These are phyloP conservation scores for Talaromyces sp. DNA, from an alignment of 2,329 filamentous ascomycete genomes.

Conservation along the genomic window DNA sequence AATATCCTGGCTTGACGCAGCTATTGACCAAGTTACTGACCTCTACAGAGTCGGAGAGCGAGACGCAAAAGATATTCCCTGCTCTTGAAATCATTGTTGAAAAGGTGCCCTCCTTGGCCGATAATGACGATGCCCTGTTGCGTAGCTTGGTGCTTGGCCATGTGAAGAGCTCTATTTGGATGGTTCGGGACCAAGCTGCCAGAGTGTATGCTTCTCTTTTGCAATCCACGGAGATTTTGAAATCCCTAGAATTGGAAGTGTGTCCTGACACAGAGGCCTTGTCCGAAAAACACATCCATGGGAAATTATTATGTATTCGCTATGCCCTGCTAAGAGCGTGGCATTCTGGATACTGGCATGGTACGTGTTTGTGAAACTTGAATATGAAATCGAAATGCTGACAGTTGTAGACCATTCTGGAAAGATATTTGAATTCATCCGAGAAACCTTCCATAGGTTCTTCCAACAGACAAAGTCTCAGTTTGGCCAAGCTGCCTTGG, in stretches of 20 bases:
- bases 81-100: constrained; percentile 43
- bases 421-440: constrained; percentile 20
- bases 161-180: constrained; percentile 40
- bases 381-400: constrained; percentile 9
- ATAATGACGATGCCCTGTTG: constrained; percentile 28
- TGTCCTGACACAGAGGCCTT: constrained; percentile 12
- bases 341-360: constrained; percentile 29
- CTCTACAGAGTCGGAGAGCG: constrained; percentile 23
- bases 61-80: constrained; percentile 41
- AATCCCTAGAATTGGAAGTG: constrained; percentile 23
- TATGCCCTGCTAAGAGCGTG: constrained; percentile 34
- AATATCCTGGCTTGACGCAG: constrained; percentile 34
- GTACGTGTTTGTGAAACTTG: constrained; percentile 19
- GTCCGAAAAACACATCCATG: constrained; percentile 36
- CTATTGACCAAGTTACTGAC: constrained; percentile 32
- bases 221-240: constrained; percentile 26
- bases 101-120: constrained; percentile 32
- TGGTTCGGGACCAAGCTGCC: constrained; percentile 43
- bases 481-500: constrained; percentile 27
- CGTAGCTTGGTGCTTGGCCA: constrained; percentile 30
- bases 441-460: constrained; percentile 19
- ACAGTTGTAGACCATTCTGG: constrained; percentile 23
- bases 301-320: constrained; percentile 33
- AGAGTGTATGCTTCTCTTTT: constrained; percentile 38
- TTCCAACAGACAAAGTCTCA: constrained; percentile 28